Base-by-base conservation (phyloP, 2,329 filamentous ascomycete genomes). In the Macroventuria anomochaeta region DNA sequence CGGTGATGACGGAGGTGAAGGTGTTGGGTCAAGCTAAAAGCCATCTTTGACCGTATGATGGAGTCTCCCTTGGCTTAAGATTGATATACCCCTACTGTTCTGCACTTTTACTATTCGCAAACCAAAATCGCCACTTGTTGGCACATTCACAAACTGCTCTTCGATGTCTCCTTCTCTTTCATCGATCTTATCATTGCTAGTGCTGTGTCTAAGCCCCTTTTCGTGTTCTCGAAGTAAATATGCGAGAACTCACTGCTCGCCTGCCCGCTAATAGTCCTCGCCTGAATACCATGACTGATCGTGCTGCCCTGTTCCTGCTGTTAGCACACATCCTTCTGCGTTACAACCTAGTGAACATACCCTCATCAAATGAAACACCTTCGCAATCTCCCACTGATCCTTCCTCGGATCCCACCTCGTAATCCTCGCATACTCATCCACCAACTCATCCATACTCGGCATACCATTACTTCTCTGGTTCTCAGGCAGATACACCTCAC, bases 391-490 rank as follows among this genome's bases (percentile, higher is more conserved):
- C 70, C 69, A 73, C 33, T 62, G 58, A 55, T 72, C 69, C 40
- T 47, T 38, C 41, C 68, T 64, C 10, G 88, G 85, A 74, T 92
- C 83, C 83, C 89, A 96, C n/a, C 88, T 88, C 1, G 86, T 84
- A 10, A 84, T 81, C 55, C 84, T 79, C 17, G 77, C 71, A 73
- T 91, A 92, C 85, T 87, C 89, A 38, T 75, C 69, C 34, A 90
- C 65, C 53, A 85, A 79, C 51, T 88, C 78, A 6, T 82, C 76
- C 52, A 83, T 79, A 2, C 77, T 77, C 5, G 87, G 87, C 46
- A 92, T 80, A 2, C 91, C 91, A 1, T 85, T 85, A 0, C 84
- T 85, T 17, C 38, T 53, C 46, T 65, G 60, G 43, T 71, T 71
- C 50, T 59, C 64, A 7, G 53, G 43, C 21, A 69, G 60, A 57